Conservation (phyloP, 805 yeast genomes). For the Saccharomycopsis fodiens region DNA sequence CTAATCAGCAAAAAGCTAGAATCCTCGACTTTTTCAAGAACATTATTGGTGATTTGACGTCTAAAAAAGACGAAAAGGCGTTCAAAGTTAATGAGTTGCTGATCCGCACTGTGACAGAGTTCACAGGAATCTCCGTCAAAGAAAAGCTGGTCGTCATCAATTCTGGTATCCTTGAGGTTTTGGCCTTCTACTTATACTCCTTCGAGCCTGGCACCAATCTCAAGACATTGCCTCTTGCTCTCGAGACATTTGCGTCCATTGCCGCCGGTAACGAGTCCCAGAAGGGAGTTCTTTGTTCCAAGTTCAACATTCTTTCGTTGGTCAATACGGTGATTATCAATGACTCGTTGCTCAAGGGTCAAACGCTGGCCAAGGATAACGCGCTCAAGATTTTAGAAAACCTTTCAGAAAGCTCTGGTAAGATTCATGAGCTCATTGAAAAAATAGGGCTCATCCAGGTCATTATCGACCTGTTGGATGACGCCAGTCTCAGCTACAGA, state of each 20-base stretch:
- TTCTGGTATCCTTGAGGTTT: slow-evolving; percentile 14
- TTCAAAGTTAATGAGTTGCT: slow-evolving; percentile 12
- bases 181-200: slow-evolving; percentile 13
- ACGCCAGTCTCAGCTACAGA: slow-evolving; percentile 3
- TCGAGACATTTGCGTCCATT: slow-evolving; percentile 11
- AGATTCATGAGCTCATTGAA: slow-evolving; percentile 7
- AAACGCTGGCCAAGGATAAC: slow-evolving; percentile 3
- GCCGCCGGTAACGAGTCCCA: slow-evolving; percentile 17
- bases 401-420: slow-evolving; percentile 2
- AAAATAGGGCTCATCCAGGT: slow-evolving; percentile 9
- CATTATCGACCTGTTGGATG: slow-evolving; percentile 15
- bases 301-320: slow-evolving; percentile 18
- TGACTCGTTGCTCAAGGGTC: slow-evolving; percentile 3
- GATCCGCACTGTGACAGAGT: slow-evolving; percentile 8
- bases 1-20: slow-evolving; percentile 1
- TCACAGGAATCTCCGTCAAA: slow-evolving; percentile 9
- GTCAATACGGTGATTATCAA: slow-evolving; percentile 7
- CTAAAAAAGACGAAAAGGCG: slow-evolving; percentile 12
- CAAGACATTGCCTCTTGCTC: slow-evolving; percentile 4
- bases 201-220: slow-evolving; percentile 6
- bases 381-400: slow-evolving; percentile 12
- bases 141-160: slow-evolving; percentile 14
- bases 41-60: slow-evolving; percentile 13
- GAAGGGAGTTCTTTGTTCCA: slow-evolving; percentile 8
- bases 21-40: slow-evolving; percentile 17